Base-by-base conservation (phyloP, 768 basidiomycete genomes). In the Chiua virens region DNA sequence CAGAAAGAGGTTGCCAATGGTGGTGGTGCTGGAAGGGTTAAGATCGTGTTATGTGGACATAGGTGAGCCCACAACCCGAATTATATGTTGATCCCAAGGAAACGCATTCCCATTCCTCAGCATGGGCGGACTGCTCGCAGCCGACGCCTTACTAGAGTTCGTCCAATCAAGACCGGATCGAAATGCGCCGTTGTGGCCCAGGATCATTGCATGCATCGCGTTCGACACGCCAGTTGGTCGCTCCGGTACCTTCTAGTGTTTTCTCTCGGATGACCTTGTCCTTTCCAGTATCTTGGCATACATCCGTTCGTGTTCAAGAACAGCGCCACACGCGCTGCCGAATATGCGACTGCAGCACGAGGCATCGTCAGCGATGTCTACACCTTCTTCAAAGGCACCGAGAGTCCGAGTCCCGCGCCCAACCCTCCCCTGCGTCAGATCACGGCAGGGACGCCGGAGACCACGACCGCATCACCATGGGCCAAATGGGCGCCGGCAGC, bases 101-200 rank as follows among this genome's bases (percentile, higher is more conserved):
- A 23, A 30, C 4, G 27, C 43, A 15, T 49, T 43, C 39, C 15
- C 60, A 95, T n/a, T 50, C 45, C 39, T 15, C 59, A 95, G 94
- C 64, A 97, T 97, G 94, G 94, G 94, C 20, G 94, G 94, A 3
- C 72, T 97, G 20, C 77, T 98, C 3, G 87, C 87, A 23, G 91
- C 94, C 3, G 95, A 98, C 60, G 81, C 89, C 5, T 70, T 93
- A 27, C 68, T 86, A 23, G 87, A 85, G 62, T 88, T 97, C 51
- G 72, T 81, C 32, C 76, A 79, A 15, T 75, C 85, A 27, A 77
- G 87, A 20, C 83, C 87, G 6, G 85, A 90, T 56, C 71, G 72
- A 44, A 64, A 69, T 11, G 82, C 83, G 3, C 84, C 88, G 0
- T 68, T 96, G 5, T 98, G 94, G 94, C 95, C 94, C 2, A 84